Percentiles rank a stretch among this genome's conserved stretches.
These are phyloP conservation scores for Stylosanthes scabra DNA, from an alignment of 331 rosid genomes.

Conservation along the genomic window DNA sequence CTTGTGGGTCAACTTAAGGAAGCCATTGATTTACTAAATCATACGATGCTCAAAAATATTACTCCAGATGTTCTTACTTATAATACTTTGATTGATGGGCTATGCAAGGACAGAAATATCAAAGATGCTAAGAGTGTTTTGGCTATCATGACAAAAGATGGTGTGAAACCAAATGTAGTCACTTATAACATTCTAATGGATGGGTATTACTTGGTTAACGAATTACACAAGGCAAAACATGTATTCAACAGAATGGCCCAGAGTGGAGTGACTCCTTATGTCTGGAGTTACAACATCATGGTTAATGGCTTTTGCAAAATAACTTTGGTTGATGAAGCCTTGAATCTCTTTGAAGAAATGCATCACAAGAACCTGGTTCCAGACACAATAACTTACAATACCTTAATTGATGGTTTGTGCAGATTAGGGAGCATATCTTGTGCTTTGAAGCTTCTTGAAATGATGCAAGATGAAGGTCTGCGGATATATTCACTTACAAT, in stretches of 20 bases:
- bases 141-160: conserved; percentile 9
- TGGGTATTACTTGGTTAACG: conserved; percentile 32
- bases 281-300: background rate
- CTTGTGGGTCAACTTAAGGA: background rate
- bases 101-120: background rate
- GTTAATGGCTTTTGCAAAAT: background rate
- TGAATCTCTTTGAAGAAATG: background rate
- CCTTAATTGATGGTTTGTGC: background rate
- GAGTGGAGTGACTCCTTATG: background rate
- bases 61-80: background rate
- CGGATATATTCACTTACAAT: background rate
- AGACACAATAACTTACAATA: background rate
- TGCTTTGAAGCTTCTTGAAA: background rate
- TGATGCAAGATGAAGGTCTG: background rate
- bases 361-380: background rate
- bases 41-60: background rate
- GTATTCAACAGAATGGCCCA: background rate
- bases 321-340: background rate
- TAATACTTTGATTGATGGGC: background rate
- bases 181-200: conserved; percentile 23
- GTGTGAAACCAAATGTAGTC: conserved; percentile 5
- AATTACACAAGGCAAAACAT: background rate
- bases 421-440: background rate
- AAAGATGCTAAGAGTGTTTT: conserved; percentile 18
- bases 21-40: background rate